phyloP scores from a whole-genome alignment of 306 rosid genomes.

The Citrullus colocynthis region DNA sequence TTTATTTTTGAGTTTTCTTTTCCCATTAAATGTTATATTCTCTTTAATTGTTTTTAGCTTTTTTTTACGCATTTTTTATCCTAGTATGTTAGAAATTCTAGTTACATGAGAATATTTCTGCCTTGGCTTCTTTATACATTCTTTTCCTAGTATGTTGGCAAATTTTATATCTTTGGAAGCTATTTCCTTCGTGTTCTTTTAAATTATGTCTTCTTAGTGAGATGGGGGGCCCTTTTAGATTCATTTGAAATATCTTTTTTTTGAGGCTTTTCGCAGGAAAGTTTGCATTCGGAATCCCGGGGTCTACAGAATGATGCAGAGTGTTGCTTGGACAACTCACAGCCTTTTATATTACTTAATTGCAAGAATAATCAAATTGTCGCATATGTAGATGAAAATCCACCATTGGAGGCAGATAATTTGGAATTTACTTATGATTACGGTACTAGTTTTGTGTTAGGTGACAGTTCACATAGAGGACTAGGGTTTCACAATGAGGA shows the following conservation, averaged over 20 bases:
- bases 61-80: not conserved
- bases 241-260: not conserved
- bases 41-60: not conserved
- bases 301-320: conserved; percentile 17
- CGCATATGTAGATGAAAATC: conserved; percentile 38
- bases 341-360: conserved; percentile 36
- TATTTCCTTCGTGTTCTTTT: not conserved
- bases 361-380: conserved; percentile 28
- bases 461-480: conserved; percentile 67
- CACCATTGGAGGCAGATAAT: conserved; percentile 25
- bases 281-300: conserved; percentile 8
- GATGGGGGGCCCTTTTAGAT: not conserved
- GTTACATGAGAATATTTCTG: not conserved
- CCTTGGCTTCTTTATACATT: not conserved
- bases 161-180: not conserved
- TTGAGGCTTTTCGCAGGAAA: conserved; percentile 35
- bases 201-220: not conserved
- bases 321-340: conserved; percentile 16
- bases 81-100: not conserved
- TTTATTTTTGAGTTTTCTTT: too few species aligned
- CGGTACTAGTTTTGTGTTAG: conserved; percentile 52
- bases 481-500: conserved; percentile 61
- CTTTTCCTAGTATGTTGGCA: not conserved
- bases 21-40: not conserved
- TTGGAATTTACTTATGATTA: conserved; percentile 46